These are phyloP conservation scores for Calocybe cyanea DNA, from an alignment of 768 basidiomycete species.

Conservation along the genomic window DNA sequence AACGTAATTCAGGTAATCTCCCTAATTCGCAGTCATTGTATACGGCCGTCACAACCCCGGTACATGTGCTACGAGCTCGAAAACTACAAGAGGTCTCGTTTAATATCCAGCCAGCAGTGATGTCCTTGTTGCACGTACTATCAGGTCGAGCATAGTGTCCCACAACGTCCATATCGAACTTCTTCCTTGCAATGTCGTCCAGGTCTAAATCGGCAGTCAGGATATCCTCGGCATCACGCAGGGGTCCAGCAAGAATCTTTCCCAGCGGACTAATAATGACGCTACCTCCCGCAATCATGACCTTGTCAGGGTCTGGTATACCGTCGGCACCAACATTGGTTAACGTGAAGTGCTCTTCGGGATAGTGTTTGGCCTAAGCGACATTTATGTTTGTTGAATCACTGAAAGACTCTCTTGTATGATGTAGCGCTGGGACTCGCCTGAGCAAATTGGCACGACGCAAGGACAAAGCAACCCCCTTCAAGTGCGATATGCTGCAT, in stretches of 20 bases:
- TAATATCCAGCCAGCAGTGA: not conserved
- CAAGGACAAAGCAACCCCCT: conserved; percentile 66
- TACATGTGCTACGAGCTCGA: conserved; percentile 12
- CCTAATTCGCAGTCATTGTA: too few relatives aligned
- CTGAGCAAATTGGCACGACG: conserved; percentile 56
- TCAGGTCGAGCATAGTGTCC: conserved; percentile 63
- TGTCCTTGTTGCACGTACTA: conserved; percentile 31
- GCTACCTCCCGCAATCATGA: conserved; percentile 61
- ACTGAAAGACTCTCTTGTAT: too few relatives aligned
- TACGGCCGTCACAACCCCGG: not conserved
- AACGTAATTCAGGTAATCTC: not conserved
- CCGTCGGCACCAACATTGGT: conserved; percentile 18
- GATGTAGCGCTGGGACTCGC: conserved; percentile 11
- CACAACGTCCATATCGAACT: conserved; percentile 58
- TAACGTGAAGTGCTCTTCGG: conserved; percentile 40
- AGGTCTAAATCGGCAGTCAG: conserved; percentile 57
- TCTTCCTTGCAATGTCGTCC: conserved; percentile 51
- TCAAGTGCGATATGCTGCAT: conserved; percentile 66
- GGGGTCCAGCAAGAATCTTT: conserved; percentile 54
- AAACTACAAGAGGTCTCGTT: conserved; percentile 5
- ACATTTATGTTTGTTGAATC: too few relatives aligned
- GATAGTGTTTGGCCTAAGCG: conserved; percentile 44
- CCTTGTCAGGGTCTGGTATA: conserved; percentile 38
- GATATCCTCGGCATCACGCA: conserved; percentile 48
- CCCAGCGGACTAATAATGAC: conserved; percentile 59